Base-by-base conservation (phyloP, 202 grass and related monocot genomes). In the Zizania palustris region DNA sequence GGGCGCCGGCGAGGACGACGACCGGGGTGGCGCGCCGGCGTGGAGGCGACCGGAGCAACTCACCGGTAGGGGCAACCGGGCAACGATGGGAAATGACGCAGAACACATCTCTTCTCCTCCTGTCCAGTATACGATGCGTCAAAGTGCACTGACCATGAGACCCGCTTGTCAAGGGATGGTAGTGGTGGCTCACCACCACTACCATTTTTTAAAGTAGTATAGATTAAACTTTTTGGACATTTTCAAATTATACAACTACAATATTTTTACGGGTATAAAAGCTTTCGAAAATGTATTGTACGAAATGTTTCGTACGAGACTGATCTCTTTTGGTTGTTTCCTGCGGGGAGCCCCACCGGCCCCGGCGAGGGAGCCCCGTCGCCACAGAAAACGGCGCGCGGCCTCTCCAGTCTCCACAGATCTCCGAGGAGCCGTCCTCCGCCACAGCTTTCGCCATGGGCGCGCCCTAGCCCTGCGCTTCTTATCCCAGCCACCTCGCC, bases 401-500 rank as follows among this genome's bases (percentile, higher is more conserved):
- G 38, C 53, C 64, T 36, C 65, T 41, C 50, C 28, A 46, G 51
- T 36, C 65, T 41, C 50, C 28, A 46, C 54, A 63, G 65, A 80
- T 72, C 62, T 44, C 72, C 35, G 67, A 72, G 54, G 66, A 74
- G 73, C 83, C 44, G 67, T 60, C 72, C 83, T 86, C 83, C 76
- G 84, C 86, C 83, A 89, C 86, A 88, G 56, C 44, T 80, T 66
- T 82, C 54, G 34, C 53, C 84, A 80, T 84, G 85, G 40, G 18
- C 59, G 75, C 59, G 69, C 71, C 49, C 82, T 85, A 75, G 81
- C 87, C 84, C 80, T 43, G 61, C 67, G 18, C 67, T 78, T 77
- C 78, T 85, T 88, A 81, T 82, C 91, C 74, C n/a, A 2, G n/a
- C 81, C 46, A 59, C 76, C 15, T 7, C 28, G 1, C 71, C 18